phyloP scores from a whole-genome alignment of 192 early-diverging fungal genomes.

The Dimargaris xerosporica region DNA sequence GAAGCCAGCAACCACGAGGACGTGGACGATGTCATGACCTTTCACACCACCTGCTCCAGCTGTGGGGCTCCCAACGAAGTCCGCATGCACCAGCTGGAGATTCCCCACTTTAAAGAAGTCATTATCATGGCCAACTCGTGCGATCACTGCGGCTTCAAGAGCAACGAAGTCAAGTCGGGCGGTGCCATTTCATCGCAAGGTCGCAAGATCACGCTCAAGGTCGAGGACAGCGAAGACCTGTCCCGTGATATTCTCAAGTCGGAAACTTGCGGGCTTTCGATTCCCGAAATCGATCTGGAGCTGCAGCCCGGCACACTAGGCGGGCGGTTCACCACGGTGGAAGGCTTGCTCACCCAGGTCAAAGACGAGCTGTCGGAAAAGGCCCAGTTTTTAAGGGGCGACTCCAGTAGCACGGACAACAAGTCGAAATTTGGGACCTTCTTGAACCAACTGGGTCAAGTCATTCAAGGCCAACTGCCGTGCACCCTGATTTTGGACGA shows the following conservation, averaged over 20 bases:
- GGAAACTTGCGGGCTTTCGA: constrained; percentile 77
- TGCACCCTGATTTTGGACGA: constrained; percentile 77
- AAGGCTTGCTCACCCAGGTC: constrained; percentile 79
- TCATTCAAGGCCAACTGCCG: constrained; percentile 36
- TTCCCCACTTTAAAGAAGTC: constrained; percentile 92
- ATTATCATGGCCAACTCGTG: constrained; percentile 90
- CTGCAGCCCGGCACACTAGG: constrained; percentile 78
- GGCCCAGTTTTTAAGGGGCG: constrained; percentile 53
- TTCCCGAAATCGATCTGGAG: constrained; percentile 83
- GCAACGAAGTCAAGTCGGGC: constrained; percentile 91
- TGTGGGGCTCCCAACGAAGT: constrained; percentile 67
- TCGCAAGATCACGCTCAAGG: constrained; percentile 62
- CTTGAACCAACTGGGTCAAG: constrained; percentile 49
- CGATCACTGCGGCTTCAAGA: constrained; percentile 85
- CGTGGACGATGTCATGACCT: constrained; percentile 50
- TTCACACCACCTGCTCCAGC: constrained; percentile 72
- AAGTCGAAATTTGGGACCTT: constrained; percentile 44
- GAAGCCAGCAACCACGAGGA: constrained; percentile 10
- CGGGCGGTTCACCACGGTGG: constrained; percentile 89
- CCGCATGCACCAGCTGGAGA: constrained; percentile 80
- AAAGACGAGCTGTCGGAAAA: constrained; percentile 62
- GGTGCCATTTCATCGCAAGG: constrained; percentile 67
- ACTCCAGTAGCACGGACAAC: constrained; percentile 40
- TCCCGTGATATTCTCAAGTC: constrained; percentile 88
- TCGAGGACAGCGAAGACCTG: constrained; percentile 76